Percentiles rank a stretch among this genome's conserved stretches.
These are phyloP conservation scores for Tulasnella calospora DNA, from an alignment of 768 basidiomycete species.

Conservation along the genomic window DNA sequence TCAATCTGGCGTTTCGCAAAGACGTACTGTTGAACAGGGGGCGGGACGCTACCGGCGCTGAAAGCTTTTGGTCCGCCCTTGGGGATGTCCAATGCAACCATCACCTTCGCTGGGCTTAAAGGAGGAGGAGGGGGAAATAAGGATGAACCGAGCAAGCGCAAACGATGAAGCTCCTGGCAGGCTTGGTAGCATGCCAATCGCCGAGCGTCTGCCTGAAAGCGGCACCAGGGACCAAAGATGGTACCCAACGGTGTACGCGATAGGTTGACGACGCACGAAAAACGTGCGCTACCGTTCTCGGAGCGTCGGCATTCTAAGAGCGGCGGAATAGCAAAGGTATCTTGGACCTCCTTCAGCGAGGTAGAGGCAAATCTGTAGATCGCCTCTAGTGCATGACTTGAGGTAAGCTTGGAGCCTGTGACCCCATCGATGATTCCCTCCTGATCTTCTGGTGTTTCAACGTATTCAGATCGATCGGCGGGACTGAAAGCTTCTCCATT, in stretches of 20 bases:
- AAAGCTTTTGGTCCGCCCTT: slow-evolving; percentile 30
- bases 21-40: slow-evolving; percentile 25
- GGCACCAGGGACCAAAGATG: slow-evolving; percentile 46
- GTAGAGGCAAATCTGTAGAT: slow-evolving; percentile 50
- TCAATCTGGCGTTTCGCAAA: slow-evolving; percentile 57
- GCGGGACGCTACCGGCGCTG: neutral
- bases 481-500: slow-evolving; percentile 44
- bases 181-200: slow-evolving; percentile 55
- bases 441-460: slow-evolving; percentile 41
- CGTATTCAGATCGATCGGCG: slow-evolving; percentile 44
- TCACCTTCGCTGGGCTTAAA: slow-evolving; percentile 13
- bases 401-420: slow-evolving; percentile 55
- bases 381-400: slow-evolving; percentile 53
- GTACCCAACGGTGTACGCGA: slow-evolving; percentile 34
- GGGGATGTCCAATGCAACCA: slow-evolving; percentile 26
- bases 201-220: slow-evolving; percentile 51
- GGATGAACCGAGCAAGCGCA: slow-evolving; percentile 49
- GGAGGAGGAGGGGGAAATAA: slow-evolving; percentile 35
- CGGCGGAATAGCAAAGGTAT: neutral
- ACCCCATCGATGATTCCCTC: slow-evolving; percentile 56
- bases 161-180: slow-evolving; percentile 48
- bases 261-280: neutral
- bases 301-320: neutral
- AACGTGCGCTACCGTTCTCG: neutral
- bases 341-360: neutral